Conservation (phyloP, 495 filamentous ascomycete species). For the Neurospora cerealis region DNA sequence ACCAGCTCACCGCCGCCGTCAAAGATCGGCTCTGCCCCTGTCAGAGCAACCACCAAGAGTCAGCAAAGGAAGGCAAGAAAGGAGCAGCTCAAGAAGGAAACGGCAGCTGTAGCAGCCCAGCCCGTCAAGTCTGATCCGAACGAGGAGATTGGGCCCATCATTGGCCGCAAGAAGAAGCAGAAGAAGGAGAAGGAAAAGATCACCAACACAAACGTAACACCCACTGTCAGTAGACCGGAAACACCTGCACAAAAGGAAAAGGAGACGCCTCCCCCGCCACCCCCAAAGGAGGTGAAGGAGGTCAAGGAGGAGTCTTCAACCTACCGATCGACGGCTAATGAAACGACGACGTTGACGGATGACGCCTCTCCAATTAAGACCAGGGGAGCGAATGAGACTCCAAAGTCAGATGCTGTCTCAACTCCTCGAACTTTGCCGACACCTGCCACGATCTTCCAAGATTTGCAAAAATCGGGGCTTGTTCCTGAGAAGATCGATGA, state of each 20-base stretch:
- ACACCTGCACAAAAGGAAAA: slow-evolving; percentile 16
- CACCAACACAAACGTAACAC: slow-evolving; percentile 20
- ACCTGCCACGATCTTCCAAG: slow-evolving; percentile 24
- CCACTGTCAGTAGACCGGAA: slow-evolving; percentile 29
- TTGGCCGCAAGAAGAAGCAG: slow-evolving; percentile 84
- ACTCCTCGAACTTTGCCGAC: slow-evolving; percentile 21
- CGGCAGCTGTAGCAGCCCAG: slow-evolving; percentile 35
- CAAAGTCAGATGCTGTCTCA: slow-evolving; percentile 2
- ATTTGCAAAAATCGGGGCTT: slow-evolving; percentile 17
- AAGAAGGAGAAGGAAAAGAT: slow-evolving; percentile 55
- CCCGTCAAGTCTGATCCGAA: slow-evolving; percentile 45
- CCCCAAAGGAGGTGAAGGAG: slow-evolving; percentile 26
- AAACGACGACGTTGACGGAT: slow-evolving; percentile 23
- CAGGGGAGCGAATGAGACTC: slow-evolving; percentile 6
- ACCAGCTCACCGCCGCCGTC: slow-evolving; percentile 69
- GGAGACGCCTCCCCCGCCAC: slow-evolving; percentile 15
- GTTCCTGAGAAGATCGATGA: slow-evolving; percentile 16
- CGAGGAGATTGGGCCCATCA: slow-evolving; percentile 67
- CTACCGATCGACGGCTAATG: slow-evolving; percentile 22
- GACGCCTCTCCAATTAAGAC: slow-evolving; percentile 9
- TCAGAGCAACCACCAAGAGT: slow-evolving; percentile 76
- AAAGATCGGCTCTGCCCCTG: slow-evolving; percentile 67
- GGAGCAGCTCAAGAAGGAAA: slow-evolving; percentile 53
- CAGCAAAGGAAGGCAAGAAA: slow-evolving; percentile 83
- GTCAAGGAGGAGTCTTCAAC: slow-evolving; percentile 22